Base-by-base conservation (phyloP, 73 alveolate species). In the Paramecium tetraurelia region DNA sequence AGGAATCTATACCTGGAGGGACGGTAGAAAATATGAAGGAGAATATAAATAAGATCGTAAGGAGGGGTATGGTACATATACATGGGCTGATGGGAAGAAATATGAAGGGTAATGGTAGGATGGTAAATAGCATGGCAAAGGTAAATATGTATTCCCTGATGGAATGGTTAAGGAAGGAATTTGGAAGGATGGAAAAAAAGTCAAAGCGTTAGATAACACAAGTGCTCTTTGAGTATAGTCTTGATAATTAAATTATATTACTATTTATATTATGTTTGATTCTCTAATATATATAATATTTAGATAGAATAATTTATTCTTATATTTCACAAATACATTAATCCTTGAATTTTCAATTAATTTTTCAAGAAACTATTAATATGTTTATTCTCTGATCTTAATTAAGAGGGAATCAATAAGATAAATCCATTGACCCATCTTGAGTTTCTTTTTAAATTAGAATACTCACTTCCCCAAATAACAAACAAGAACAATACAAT, bases 1-100 rank as follows among this genome's bases (percentile, higher is more conserved):
- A 89, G 99, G 99, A 18, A 90, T 94, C 63, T 94, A 94, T 70
- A 83, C 93, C 38, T 96, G 99, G 97, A 86, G 86, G 24, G 99
- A 96, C 94, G 96, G 97, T 29, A 76, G 97, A n/a, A 87, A 77
- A 90, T 96, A 96, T 92, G 96, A 93, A 59, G 99, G 99, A 27
- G 94, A 96, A 75, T 95, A 86, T 93, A 20, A 86, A 94, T 63
- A 59, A 48, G 93, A 90, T 92, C 90, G 89, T 75, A 85, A 89
- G 24, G 70, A 92, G 46, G 97, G 98, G 8, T 94, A 59, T 75
- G 98, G 98, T 16, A 86, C 89, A 40, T 95, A 94, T 63, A 77
- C 76, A 33, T 95, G 98, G 97, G 97, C 97, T 18, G 97, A 94
- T 71, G 97, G 97, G 22, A 85, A 95, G 53, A 94, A 85, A 76